Percentiles rank a stretch among this genome's conserved stretches.
These are phyloP conservation scores for Lentinula guzmanii DNA, from an alignment of 768 basidiomycete genomes.

Conservation along the genomic window DNA sequence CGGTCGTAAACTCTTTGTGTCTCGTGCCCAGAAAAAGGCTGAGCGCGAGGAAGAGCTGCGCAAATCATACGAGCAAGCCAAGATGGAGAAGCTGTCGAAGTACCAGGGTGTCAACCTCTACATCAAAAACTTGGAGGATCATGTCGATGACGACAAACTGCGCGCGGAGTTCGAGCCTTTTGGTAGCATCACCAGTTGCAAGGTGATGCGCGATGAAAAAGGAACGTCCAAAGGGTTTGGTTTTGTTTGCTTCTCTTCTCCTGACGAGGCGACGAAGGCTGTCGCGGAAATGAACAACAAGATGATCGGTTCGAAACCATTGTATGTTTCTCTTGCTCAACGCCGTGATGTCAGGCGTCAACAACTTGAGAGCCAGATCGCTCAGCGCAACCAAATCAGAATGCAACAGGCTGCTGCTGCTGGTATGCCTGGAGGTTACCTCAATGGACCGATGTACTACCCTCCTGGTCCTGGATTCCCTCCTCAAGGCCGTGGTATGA, in stretches of 20 bases:
- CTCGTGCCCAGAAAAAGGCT: constrained; percentile 96
- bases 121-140: constrained; percentile 99
- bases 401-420: constrained; percentile 94
- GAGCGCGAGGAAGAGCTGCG: constrained; percentile 98
- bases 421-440: constrained; percentile 75
- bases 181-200: constrained; percentile 96
- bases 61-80: constrained; percentile 88
- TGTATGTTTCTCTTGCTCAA: constrained; percentile 98
- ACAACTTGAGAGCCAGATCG: constrained; percentile 97
- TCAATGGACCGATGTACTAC: constrained; percentile 85
- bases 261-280: constrained; percentile 98
- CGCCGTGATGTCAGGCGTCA: constrained; percentile 97
- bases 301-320: constrained; percentile 97
- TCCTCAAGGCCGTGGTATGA: constrained; percentile 71
- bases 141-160: constrained; percentile 95
- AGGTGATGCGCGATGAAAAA: constrained; percentile 99
- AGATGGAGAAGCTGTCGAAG: constrained; percentile 97
- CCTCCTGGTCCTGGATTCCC: constrained; percentile 77
- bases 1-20: constrained; percentile 89
- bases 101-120: constrained; percentile 99
- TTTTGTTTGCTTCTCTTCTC: constrained; percentile 97
- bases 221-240: constrained; percentile 93
- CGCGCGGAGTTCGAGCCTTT: constrained; percentile 95
- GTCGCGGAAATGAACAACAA: constrained; percentile 99
- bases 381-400: constrained; percentile 94